Conservation (phyloP, 23 red algal species). For the Chondrus crispus region DNA sequence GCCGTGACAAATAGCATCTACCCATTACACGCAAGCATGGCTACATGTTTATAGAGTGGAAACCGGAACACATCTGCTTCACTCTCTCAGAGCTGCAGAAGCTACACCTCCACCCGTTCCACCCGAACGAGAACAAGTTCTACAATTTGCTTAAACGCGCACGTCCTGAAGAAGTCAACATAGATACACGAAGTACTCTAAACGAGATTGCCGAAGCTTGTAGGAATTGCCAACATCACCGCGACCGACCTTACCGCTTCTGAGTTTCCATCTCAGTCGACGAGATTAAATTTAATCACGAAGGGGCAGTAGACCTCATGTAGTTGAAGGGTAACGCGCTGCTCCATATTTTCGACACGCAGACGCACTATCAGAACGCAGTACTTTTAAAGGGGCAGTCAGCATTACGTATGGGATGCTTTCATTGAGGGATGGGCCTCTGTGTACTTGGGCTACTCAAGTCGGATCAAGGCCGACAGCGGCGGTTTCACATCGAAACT, state of each 20-base stretch:
- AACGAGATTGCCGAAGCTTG: not conserved
- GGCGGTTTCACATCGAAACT: not conserved
- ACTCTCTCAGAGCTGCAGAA: constrained; percentile 6
- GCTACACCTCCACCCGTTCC: constrained; percentile 21
- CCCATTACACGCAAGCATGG: constrained; percentile 37
- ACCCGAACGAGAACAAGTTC: not conserved
- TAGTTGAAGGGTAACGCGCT: not conserved
- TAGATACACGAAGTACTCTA: not conserved
- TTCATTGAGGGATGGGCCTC: not conserved
- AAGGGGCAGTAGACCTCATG: not conserved
- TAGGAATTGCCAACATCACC: not conserved
- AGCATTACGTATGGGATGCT: not conserved
- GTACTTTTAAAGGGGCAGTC: not conserved
- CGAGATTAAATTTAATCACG: constrained; percentile 12
- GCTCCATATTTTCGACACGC: not conserved
- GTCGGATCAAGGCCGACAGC: not conserved
- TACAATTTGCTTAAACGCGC: not conserved
- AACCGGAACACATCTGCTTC: not conserved
- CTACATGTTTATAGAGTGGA: constrained; percentile 33
- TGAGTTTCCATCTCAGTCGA: not conserved
- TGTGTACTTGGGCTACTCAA: constrained; percentile 1
- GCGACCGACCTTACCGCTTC: not conserved
- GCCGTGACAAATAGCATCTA: not conserved
- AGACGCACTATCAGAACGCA: not conserved
- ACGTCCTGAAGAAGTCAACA: not conserved